These are phyloP conservation scores for Dryadomyces quercivorus DNA, from an alignment of 2,329 filamentous ascomycete species.

Conservation along the genomic window DNA sequence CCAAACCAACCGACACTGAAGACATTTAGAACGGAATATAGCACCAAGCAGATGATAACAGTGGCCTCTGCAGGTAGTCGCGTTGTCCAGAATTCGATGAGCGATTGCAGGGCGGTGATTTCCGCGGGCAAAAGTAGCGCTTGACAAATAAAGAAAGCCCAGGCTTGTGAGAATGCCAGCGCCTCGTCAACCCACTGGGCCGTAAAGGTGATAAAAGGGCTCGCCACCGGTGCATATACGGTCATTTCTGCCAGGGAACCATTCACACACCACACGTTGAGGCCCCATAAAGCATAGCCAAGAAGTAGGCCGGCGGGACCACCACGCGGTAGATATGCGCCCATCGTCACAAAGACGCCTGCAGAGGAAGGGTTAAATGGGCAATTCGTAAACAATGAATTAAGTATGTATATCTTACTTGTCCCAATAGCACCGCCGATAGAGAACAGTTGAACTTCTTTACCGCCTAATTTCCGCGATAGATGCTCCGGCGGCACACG, in stretches of 20 bases:
- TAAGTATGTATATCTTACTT: not conserved
- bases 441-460: conserved; percentile 19
- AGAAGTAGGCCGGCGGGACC: conserved; percentile 47
- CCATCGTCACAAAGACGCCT: conserved; percentile 43
- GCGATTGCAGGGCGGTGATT: conserved; percentile 46
- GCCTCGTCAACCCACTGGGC: conserved; percentile 24
- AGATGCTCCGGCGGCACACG: not conserved
- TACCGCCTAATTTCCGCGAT: not conserved
- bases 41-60: not conserved
- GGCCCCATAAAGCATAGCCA: conserved; percentile 45
- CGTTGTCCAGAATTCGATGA: conserved; percentile 41
- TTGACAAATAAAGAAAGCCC: conserved; percentile 37
- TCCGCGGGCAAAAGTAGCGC: conserved; percentile 31
- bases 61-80: conserved; percentile 22
- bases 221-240: conserved; percentile 63
- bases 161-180: conserved; percentile 33
- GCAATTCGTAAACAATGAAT: not conserved
- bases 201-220: conserved; percentile 63
- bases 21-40: not conserved
- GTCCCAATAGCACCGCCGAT: conserved; percentile 55
- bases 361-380: not conserved
- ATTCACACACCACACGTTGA: conserved; percentile 45
- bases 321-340: conserved; percentile 42
- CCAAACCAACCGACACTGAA: conserved; percentile 8
- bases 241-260: conserved; percentile 58